Conservation (phyloP, 1,284 basidiomycete species). For the Microstroma glucosiphilum region DNA sequence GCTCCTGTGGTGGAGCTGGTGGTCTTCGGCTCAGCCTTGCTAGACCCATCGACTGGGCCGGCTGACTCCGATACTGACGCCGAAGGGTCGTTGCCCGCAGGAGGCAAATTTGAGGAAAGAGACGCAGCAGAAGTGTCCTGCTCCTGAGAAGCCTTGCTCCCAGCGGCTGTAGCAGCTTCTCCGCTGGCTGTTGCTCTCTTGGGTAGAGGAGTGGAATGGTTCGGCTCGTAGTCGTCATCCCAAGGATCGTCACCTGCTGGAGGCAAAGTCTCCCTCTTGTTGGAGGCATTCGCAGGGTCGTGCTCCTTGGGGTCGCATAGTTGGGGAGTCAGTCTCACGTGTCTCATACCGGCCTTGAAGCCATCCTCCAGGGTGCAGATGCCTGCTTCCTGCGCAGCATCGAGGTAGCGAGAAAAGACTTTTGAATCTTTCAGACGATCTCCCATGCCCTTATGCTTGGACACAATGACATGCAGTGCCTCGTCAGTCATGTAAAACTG, state of each 20-base stretch:
- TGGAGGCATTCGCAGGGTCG: not conserved
- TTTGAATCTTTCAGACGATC: not conserved
- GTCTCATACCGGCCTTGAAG: not conserved
- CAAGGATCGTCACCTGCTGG: not conserved
- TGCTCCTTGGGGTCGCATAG: constrained; percentile 6
- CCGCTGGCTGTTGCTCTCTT: not conserved
- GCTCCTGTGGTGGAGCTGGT: not conserved
- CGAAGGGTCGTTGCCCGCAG: not conserved
- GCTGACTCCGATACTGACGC: too few relatives aligned
- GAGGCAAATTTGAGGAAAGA: not conserved
- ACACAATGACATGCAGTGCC: not conserved
- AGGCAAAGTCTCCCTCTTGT: not conserved
- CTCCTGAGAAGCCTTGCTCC: not conserved
- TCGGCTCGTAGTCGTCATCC: not conserved
- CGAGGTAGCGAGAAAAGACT: not conserved
- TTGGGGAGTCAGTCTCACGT: not conserved
- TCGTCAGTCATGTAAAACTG: constrained; percentile 6
- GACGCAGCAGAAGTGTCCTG: not conserved
- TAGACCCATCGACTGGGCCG: not conserved
- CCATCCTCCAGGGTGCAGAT: not conserved
- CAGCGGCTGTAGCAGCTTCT: not conserved
- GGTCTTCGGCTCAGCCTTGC: not conserved
- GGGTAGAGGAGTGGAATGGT: not conserved
- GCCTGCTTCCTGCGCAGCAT: not conserved
- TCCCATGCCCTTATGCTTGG: constrained; percentile 6